Evolutionary conservation across 129 eudicot genomes (phyloP), one percentile per base, ranked within the genome.

Genomic region (Artemisia tridentata): DNA sequence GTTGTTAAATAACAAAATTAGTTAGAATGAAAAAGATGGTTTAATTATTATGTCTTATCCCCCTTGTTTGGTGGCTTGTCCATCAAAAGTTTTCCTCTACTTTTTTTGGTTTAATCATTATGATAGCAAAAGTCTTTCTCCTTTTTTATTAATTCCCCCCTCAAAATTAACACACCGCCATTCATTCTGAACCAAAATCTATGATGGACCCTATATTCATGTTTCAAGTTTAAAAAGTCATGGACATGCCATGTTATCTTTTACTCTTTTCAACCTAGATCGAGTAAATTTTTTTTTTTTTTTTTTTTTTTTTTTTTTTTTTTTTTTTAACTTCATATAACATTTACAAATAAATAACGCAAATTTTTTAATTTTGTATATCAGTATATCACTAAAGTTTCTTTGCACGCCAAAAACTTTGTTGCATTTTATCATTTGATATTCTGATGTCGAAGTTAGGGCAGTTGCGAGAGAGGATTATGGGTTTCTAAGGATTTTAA

Each of bases 1-100:
- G 62, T 14, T 63, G 76, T 70, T 70, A 63, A 63, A 70, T 50
- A 71, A 63, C 72, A 71, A 78, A 78, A 72, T 54, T 71, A 63
- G 81, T 78, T 78, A 78, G 72, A 46, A 11, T 78, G 81, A 78
- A 50, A 63, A 78, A 78, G 77, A 78, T 63, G 57, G 77, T 45
- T 71, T 64, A 59, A 63, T 78, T n/a, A 78, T 78, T 18, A 78
- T 78, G 81, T 71, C 27, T 34, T 51, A 25, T 65, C 63, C 21
- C 57, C 77, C 72, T 71, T 78, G 81, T 71, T 78, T 78, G 81
- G 81, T 78, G 77, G 62, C 15, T 71, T 78, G 81, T 78, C 81
- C 72, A 72, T 53, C 79, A 43, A 66, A 56, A 56, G 25, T 67
- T 9, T 63, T 69, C 5, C 12, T 69, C 68, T 11, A 59, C 68